phyloP scores from a whole-genome alignment of 1,284 basidiomycete species.

The Trichosporon coremiiforme region DNA sequence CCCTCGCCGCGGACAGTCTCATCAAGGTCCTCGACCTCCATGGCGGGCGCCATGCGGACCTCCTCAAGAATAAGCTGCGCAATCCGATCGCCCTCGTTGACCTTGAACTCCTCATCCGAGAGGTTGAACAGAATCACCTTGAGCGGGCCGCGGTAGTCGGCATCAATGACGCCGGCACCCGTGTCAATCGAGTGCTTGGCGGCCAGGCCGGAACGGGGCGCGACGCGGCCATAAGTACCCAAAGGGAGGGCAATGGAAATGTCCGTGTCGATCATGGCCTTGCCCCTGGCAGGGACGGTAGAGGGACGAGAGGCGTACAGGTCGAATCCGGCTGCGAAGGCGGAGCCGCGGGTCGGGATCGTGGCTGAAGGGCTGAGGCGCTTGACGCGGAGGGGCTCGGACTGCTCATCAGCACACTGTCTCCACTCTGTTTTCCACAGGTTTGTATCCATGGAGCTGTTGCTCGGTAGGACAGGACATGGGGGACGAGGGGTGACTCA shows the following conservation, averaged over 20 bases:
- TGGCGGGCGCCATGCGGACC: conserved; percentile 81
- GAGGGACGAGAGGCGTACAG: conserved; percentile 83
- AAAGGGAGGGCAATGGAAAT: conserved; percentile 93
- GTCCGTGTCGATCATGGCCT: conserved; percentile 88
- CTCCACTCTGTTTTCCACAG: too few relatives aligned
- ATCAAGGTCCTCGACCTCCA: conserved; percentile 83
- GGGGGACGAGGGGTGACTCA: background rate
- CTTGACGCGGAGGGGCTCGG: conserved; percentile 72
- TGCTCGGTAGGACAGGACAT: too few relatives aligned
- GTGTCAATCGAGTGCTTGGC: conserved; percentile 98
- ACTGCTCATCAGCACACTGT: conserved; percentile 19
- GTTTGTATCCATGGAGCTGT: too few relatives aligned
- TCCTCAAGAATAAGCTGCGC: conserved; percentile 94
- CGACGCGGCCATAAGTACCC: conserved; percentile 94
- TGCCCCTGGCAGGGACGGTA: conserved; percentile 77
- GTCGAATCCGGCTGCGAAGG: conserved; percentile 90
- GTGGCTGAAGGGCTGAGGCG: conserved; percentile 78
- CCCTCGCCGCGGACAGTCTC: conserved; percentile 79
- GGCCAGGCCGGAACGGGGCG: conserved; percentile 93
- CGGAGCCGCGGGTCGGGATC: conserved; percentile 84
- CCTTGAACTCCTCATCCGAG: conserved; percentile 88
- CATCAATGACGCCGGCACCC: conserved; percentile 95
- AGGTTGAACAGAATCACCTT: conserved; percentile 94
- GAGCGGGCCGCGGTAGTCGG: conserved; percentile 90
- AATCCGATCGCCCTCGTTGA: conserved; percentile 87